Base-by-base conservation (phyloP, 1,284 basidiomycete genomes). In the Sporisorium scitamineum region DNA sequence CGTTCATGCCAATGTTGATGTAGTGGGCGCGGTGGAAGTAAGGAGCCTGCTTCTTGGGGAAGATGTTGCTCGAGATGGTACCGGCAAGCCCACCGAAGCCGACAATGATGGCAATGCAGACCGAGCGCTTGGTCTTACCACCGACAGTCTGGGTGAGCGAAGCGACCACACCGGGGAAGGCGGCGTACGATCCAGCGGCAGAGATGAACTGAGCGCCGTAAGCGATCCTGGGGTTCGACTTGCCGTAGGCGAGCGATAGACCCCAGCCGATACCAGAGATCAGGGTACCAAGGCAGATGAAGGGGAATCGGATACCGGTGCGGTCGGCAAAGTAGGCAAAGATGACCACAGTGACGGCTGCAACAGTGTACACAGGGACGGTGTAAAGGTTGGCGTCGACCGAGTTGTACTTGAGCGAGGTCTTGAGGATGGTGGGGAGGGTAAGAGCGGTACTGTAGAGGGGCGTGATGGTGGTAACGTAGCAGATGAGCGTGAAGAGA, bases 341-440 rank as follows among this genome's bases (percentile, higher is more conserved):
- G 32, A 77, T 26, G 39, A 87, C 66, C 13, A 85, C 81, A 51
- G 85, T 79, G 54, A 82, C 59, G 9, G 87, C 80, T 2, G 87
- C 83, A 55, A 87, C 86, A 14, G 76, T 61, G 80, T 87, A 87
- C 69, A 87, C 86, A 20, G 87, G 87, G 4, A 87, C 86, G 1
- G 87, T 87, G 85, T 86, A 86, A 73, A 85, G 60, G 64, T 81
- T 80, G 56, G 74, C 57, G 42, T 73, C 50, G 48, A 81, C 57
- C 8, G 77, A 24, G 61, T 76, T 61, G 69, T 81, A 80, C 61
- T 74, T 74, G 66, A 81, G 68, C 57, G 67, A 66, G 50, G 66
- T 78, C 56, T 65, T 72, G 44, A 81, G 78, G 61, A 81, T 81
- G 14, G 79, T 64, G 13, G 80, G 80, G 4, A 81, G 62, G 34